phyloP scores from a whole-genome alignment of 129 eudicot genomes.

The Centella asiatica region DNA sequence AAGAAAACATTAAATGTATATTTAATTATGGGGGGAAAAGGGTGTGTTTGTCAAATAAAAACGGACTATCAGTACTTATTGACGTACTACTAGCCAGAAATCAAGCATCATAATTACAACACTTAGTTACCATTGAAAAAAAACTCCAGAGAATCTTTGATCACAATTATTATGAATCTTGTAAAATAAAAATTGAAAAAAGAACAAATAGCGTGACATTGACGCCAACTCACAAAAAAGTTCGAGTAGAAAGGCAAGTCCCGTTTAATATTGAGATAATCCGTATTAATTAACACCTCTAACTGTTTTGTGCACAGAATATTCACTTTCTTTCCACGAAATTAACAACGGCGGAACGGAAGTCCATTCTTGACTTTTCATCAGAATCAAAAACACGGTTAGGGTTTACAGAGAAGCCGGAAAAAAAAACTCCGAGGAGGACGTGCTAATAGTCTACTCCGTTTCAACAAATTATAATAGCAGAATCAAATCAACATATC shows the following conservation, averaged over 20 bases:
- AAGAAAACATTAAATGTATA: background rate
- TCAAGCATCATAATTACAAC: background rate
- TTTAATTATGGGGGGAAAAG: background rate
- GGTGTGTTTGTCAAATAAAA: background rate
- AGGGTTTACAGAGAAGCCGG: background rate
- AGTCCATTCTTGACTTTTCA: background rate
- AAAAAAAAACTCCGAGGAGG: too few relatives aligned
- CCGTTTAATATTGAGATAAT: too few relatives aligned
- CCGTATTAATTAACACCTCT: too few relatives aligned
- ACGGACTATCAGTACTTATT: background rate
- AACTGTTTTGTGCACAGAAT: too few relatives aligned
- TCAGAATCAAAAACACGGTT: background rate
- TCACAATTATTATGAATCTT: too few relatives aligned
- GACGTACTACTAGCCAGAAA: background rate
- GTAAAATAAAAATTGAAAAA: too few relatives aligned
- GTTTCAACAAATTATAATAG: too few relatives aligned
- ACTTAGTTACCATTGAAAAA: slow-evolving; percentile 1
- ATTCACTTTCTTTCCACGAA: too few relatives aligned
- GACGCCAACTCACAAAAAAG: slow-evolving; percentile 5
- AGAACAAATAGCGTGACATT: background rate
- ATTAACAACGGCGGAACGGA: too few relatives aligned
- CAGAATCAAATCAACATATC: background rate
- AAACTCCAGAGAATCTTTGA: background rate
- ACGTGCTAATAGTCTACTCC: too few relatives aligned
- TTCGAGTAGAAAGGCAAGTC: background rate